Conservation (phyloP, 495 filamentous ascomycete species). For the Astrocystis sublimbata region DNA sequence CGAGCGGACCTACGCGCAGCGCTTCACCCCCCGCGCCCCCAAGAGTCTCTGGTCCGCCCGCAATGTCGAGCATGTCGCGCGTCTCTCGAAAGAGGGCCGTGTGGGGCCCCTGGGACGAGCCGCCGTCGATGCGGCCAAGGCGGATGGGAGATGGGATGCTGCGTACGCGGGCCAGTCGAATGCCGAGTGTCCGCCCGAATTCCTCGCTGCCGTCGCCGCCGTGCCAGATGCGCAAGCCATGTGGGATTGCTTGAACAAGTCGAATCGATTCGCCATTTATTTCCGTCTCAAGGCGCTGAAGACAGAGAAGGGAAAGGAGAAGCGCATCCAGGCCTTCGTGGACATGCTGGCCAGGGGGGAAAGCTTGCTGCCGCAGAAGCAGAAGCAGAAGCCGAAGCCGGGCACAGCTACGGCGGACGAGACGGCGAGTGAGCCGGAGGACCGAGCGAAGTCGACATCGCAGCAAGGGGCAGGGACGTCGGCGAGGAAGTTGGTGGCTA, state of each 20-base stretch:
- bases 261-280: conserved; percentile 28
- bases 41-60: conserved; percentile 56
- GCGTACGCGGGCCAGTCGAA: conserved; percentile 49
- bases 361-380: conserved; percentile 22
- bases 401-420: not conserved
- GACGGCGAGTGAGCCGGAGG: not conserved
- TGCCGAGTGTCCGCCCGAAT: conserved; percentile 24
- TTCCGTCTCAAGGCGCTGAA: conserved; percentile 27
- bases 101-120: conserved; percentile 50
- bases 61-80: conserved; percentile 46
- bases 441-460: no score
- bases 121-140: conserved; percentile 55
- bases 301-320: conserved; percentile 27
- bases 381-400: not conserved
- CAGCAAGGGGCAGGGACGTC: not conserved
- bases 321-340: conserved; percentile 27
- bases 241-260: conserved; percentile 17
- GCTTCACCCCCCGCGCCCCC: conserved; percentile 56
- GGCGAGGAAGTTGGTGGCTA: not conserved
- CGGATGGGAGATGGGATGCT: conserved; percentile 56
- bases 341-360: conserved; percentile 25
- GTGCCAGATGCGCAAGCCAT: conserved; percentile 21
- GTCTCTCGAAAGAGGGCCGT: conserved; percentile 43
- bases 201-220: conserved; percentile 22
- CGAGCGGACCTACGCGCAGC: conserved; percentile 42